Evolutionary conservation across 176 grass and related monocot genomes (phyloP), one percentile per base, ranked within the genome.

Genomic region (Aegilops umbellulata): DNA sequence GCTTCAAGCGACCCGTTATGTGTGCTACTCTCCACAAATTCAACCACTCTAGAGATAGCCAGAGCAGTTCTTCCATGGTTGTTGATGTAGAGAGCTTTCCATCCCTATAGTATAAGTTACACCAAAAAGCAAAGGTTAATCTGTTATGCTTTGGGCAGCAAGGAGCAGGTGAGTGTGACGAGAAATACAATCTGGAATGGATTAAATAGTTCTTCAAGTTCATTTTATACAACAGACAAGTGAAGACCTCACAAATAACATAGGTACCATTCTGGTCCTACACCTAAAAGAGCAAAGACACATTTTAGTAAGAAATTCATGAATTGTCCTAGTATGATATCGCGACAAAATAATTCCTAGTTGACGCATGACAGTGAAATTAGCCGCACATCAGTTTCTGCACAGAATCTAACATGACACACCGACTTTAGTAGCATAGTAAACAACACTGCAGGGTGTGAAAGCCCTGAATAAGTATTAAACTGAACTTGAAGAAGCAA

Each of bases 1-100:
- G 83, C 88, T 88, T 95, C 90, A 32, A 95, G 79, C 10, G 88
- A 95, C 26, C 88, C 88, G 60, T 88, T 78, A 36, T 86, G 88
- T 53, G 81, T 80, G 65, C 44, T 88, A n/a, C 78, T 72, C 51
- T 77, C 35, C 64, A 95, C 88, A 86, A 86, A 88, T 74, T 88
- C 80, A 74, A 88, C 39, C 60, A 92, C 79, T 51, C 57, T 79
- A 81, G 90, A 88, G 27, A 92, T 64, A n/a, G 75, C 93, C 76
- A 31, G 27, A 27, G 44, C 75, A 65, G 87, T 81, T 92, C 47
- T 88, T 89, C 70, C 82, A 35, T 95, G 93, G 63, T 90, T 86
- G 34, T 68, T 88, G 65, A 95, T 77, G 80, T 92, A 95, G 4
- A 90, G 60, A 68, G 73, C 27, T 83, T 85, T 95, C 80, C 85